These are phyloP conservation scores for Neurospora sp. DNA, from an alignment of 495 filamentous ascomycete species.

Conservation along the genomic window DNA sequence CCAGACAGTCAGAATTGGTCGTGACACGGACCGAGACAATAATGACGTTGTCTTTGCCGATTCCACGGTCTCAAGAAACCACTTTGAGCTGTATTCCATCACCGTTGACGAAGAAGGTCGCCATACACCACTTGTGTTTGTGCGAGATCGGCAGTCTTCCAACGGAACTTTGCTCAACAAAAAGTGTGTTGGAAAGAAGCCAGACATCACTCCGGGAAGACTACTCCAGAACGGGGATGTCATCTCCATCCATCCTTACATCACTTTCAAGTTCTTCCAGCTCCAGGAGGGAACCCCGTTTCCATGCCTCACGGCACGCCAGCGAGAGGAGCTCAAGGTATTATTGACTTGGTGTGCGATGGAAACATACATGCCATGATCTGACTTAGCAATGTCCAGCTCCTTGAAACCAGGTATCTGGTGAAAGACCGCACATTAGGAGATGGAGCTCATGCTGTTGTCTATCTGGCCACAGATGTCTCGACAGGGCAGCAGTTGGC, in stretches of 20 bases:
- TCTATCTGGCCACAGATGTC: conserved; percentile 68
- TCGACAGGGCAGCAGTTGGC: conserved; percentile 61
- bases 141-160: conserved; percentile 45
- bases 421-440: conserved; percentile 56
- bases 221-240: conserved; percentile 48
- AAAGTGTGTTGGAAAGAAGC: conserved; percentile 28
- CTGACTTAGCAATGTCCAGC: conserved; percentile 20
- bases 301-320: conserved; percentile 5
- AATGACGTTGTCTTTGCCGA: conserved; percentile 33
- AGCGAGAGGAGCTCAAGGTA: conserved; percentile 20
- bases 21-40: conserved; percentile 20
- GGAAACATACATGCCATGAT: background rate
- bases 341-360: background rate
- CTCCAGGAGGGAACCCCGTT: background rate
- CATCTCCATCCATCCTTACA: conserved; percentile 32
- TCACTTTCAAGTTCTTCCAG: conserved; percentile 26
- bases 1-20: conserved; percentile 26
- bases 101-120: conserved; percentile 31
- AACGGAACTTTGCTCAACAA: conserved; percentile 49
- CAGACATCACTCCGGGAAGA: conserved; percentile 23
- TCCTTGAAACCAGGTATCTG: conserved; percentile 36
- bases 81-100: conserved; percentile 54
- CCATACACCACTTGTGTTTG: conserved; percentile 46
- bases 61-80: conserved; percentile 43
- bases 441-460: conserved; percentile 72